Evolutionary conservation across 345 rosid genomes (phyloP).

Genomic region (Melaleuca quinquenervia): DNA sequence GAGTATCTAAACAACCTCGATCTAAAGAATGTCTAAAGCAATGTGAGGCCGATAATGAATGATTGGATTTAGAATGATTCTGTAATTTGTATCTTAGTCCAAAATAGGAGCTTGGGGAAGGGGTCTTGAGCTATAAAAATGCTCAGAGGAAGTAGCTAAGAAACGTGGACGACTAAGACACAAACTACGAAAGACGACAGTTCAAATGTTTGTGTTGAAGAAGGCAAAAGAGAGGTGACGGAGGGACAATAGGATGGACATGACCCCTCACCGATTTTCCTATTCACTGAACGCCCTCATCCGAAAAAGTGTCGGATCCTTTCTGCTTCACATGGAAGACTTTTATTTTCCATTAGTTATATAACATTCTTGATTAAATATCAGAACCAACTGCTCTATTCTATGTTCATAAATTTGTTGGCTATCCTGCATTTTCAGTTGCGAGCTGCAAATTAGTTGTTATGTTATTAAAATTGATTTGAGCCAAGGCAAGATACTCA

Average conservation of each 20-base stretch:
- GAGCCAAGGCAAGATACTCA: not conserved
- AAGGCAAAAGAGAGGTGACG: not conserved
- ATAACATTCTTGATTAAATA: not conserved
- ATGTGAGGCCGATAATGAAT: not conserved
- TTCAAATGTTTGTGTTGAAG: not conserved
- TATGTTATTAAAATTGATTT: not conserved
- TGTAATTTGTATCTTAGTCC: not conserved
- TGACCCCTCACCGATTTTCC: not conserved
- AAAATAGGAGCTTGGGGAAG: not conserved
- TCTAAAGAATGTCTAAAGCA: not conserved
- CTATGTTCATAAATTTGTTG: not conserved
- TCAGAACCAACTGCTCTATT: not conserved
- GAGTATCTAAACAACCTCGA: not conserved
- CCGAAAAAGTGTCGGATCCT: not conserved
- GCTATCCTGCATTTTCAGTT: not conserved
- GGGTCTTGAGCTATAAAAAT: not conserved
- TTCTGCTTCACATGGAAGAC: not conserved
- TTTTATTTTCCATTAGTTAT: not conserved
- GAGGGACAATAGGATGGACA: not conserved
- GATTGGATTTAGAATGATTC: not conserved
- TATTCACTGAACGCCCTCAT: not conserved
- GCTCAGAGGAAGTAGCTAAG: not conserved
- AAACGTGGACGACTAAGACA: not conserved
- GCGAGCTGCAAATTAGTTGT: not conserved
- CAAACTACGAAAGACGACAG: not conserved